phyloP scores from a whole-genome alignment of 2,329 filamentous ascomycete genomes.

The Exophiala sideris region DNA sequence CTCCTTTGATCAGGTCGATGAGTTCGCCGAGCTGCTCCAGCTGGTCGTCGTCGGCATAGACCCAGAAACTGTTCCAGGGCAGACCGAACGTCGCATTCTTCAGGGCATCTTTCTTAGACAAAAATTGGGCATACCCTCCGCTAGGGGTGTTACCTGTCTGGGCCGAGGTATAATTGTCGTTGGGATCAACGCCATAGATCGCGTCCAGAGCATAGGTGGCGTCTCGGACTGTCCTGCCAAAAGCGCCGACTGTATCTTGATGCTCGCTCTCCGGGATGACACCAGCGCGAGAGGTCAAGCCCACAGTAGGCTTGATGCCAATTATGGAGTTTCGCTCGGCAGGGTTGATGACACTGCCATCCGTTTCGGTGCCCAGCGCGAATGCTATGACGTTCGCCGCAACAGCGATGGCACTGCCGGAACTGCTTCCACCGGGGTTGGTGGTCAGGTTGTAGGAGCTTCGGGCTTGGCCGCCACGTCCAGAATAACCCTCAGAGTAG shows the following conservation, averaged over 20 bases:
- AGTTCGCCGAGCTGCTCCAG: slow-evolving; percentile 51
- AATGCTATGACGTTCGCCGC: slow-evolving; percentile 62
- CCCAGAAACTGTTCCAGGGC: slow-evolving; percentile 71
- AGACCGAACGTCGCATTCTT: slow-evolving; percentile 65
- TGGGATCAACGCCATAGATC: slow-evolving; percentile 62
- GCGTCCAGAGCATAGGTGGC: slow-evolving; percentile 64
- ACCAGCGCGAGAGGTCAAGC: slow-evolving; percentile 62
- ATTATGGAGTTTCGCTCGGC: slow-evolving; percentile 67
- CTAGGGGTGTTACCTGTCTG: slow-evolving; percentile 55
- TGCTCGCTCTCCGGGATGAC: slow-evolving; percentile 65
- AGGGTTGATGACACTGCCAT: slow-evolving; percentile 69
- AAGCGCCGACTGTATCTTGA: slow-evolving; percentile 66
- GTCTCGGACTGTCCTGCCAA: slow-evolving; percentile 67
- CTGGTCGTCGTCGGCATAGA: slow-evolving; percentile 56
- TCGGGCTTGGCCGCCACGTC: slow-evolving; percentile 60
- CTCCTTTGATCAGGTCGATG: slow-evolving; percentile 53
- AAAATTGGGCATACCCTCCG: slow-evolving; percentile 56
- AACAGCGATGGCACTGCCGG: slow-evolving; percentile 64
- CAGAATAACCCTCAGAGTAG: slow-evolving; percentile 66
- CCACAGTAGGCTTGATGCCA: slow-evolving; percentile 73
- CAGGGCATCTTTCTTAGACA: slow-evolving; percentile 54
- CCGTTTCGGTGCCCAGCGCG: slow-evolving; percentile 67
- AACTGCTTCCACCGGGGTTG: slow-evolving; percentile 66
- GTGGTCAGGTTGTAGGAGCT: slow-evolving; percentile 67
- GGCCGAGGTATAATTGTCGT: slow-evolving; percentile 64